Base-by-base conservation (phyloP, 331 rosid species). In the Malus hybrid region DNA sequence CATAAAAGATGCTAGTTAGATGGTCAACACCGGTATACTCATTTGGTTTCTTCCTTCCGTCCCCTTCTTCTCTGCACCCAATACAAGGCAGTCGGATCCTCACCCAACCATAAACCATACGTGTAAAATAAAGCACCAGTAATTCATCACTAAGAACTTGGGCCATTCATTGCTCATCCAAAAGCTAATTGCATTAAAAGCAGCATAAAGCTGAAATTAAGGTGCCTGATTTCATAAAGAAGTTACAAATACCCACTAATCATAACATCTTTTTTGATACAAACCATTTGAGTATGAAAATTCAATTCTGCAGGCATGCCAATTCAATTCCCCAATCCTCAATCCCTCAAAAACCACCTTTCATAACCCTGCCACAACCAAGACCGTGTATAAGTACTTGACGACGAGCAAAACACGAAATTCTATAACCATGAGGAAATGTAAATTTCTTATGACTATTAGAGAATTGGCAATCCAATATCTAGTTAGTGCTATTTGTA, bases 311-410 rank as follows among this genome's bases (percentile, higher is more conserved):
- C 65, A 31, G 33, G 61, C 44, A 62, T 8, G 63, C 33, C 79
- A 15, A 75, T 73, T 62, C 59, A 70, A 74, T 71, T 33, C 10
- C 44, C 36, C 61, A 32, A 29, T 50, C 75, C 84, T 78, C 68
- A 46, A 69, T 57, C 69, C 77, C 79, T 5, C 18, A 14, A 14
- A 56, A 74, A 65, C 76, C 69, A 76, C 73, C 69, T 67, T 65
- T 57, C 64, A 70, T 9, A 16, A 71, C 54, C 86, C 89, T 83
- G 85, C n/a, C 13, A 0, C 24, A 6, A 71, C 12, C 3, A 10
- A 36, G 31, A 71, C 10, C 22, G 10, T 7, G 9, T 12, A 20
- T 71, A 15, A 56, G 66, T 55, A 73, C 56, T 34, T 14, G 9
- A 60, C 4, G 61, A 18, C 0, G 19, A 73, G 19, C 28, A 14